Base-by-base conservation (phyloP, 345 rosid genomes). In the Boechera stricta region DNA sequence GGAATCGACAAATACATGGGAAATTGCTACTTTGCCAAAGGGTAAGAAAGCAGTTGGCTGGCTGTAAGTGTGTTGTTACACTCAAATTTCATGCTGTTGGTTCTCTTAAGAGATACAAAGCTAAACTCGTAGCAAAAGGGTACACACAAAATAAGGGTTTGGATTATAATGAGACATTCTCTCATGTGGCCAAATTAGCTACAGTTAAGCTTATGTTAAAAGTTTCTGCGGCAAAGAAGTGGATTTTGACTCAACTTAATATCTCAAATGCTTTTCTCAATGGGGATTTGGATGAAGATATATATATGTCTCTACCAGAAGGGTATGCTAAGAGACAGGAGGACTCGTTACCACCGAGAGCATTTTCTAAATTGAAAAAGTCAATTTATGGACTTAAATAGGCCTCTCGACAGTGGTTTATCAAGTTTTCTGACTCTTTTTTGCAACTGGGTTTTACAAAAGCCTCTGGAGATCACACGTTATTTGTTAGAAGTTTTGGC, bases 401-500 rank as follows among this genome's bases (percentile, higher is more conserved):
- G 2, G 35, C 36, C 0, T 55, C 60, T 4, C 0, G 16, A 1
- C n/a, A 12, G 2, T 55, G 16, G 60, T 55, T 11, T 0, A 28
- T 1, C 0, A 12, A 28, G 2, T 28, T 28, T 12, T 5, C 4
- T 0, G n/a, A 10, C 0, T 10, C 32, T 0, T 10, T 52, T 3
- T 0, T 52, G 6, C 0, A 7, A 0, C 0, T 48, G 3, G 53
- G 31, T 0, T 52, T 52, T 1, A 1, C 4, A 1, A n/a, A 48
- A 7, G 53, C 10, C 0, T 5, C 9, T 21, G 56, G 56, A 1
- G 29, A 51, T 51, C 29, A 51, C 0, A 21, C 56, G 0, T 0
- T 21, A 0, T 51, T 51, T 49, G 26, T 4, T 0, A 2, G 12
- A 0, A 24, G 6, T 0, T 0, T 2, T 24, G 29, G 29, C 0